Percentiles rank a stretch among this genome's conserved stretches.
These are phyloP conservation scores for Dictyostelium firmibasis DNA, from an alignment of 78 protist genomes.

Conservation along the genomic window DNA sequence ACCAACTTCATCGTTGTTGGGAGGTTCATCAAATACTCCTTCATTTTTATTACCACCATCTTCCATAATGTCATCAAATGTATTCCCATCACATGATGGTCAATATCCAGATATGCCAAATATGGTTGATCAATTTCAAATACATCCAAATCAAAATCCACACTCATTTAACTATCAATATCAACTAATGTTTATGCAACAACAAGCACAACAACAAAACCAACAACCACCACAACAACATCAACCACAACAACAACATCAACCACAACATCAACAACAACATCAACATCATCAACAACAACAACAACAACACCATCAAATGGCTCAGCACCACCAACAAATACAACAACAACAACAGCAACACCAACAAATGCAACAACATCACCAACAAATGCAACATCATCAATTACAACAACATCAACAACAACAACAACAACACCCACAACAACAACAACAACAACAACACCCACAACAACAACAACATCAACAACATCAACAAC, in stretches of 20 bases:
- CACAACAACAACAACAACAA: background rate
- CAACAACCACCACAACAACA: conserved; percentile 16
- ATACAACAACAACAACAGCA: background rate
- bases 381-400: background rate
- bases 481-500: background rate
- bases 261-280: conserved; percentile 19
- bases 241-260: background rate
- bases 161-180: conserved; percentile 24
- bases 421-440: conserved; percentile 13
- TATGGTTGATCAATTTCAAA: conserved; percentile 55
- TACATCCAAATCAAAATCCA: background rate
- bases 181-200: conserved; percentile 9
- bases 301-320: background rate
- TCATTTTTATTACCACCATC: conserved; percentile 58
- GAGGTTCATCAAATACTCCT: background rate
- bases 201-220: conserved; percentile 9
- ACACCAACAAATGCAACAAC: background rate
- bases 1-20: conserved; percentile 35
- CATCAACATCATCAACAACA: conserved; percentile 20
- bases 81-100: background rate
- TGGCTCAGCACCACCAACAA: background rate
- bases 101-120: conserved; percentile 65
- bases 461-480: background rate
- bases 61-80: conserved; percentile 9
- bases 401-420: background rate